A percentile compares a stretch with the other conserved stretches of the same genome.
Evolutionary conservation across 805 yeast genomes (phyloP).

Genomic region (Lipomyces sp.): DNA sequence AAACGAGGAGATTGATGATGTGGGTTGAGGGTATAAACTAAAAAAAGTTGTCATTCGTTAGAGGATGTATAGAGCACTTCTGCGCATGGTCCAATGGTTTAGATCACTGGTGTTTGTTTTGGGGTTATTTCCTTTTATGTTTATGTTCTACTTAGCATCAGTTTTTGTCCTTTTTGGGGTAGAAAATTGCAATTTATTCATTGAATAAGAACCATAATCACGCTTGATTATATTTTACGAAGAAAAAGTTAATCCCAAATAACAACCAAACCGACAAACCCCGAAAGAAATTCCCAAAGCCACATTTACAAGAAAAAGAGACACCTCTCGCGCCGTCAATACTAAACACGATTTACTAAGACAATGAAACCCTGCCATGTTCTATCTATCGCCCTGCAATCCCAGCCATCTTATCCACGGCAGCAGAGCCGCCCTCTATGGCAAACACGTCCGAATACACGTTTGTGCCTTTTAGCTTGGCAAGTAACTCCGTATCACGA

Average conservation of each 20-base stretch:
- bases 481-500: conserved; percentile 60
- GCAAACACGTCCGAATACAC: conserved; percentile 80
- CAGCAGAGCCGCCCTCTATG: conserved; percentile 42
- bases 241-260: background rate
- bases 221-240: no score
- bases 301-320: background rate
- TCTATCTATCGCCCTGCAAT: conserved; percentile 6
- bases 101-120: background rate
- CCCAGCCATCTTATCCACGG: conserved; percentile 26
- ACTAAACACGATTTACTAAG: no score
- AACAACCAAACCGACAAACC: background rate
- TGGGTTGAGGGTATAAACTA: conserved; percentile 40
- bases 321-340: no score
- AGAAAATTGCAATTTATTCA: no score
- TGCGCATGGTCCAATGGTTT: background rate
- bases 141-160: no score
- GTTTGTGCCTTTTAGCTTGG: conserved; percentile 68
- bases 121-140: no score
- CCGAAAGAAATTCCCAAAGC: background rate
- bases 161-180: no score
- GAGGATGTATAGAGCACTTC: background rate
- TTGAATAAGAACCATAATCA: no score
- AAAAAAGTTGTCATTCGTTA: background rate
- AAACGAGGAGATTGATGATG: conserved; percentile 66
- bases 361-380: no score